A percentile compares a stretch with the other conserved stretches of the same genome.
These are phyloP conservation scores for Colletotrichum incanum DNA, from an alignment of 2,329 filamentous ascomycete genomes.

Conservation along the genomic window DNA sequence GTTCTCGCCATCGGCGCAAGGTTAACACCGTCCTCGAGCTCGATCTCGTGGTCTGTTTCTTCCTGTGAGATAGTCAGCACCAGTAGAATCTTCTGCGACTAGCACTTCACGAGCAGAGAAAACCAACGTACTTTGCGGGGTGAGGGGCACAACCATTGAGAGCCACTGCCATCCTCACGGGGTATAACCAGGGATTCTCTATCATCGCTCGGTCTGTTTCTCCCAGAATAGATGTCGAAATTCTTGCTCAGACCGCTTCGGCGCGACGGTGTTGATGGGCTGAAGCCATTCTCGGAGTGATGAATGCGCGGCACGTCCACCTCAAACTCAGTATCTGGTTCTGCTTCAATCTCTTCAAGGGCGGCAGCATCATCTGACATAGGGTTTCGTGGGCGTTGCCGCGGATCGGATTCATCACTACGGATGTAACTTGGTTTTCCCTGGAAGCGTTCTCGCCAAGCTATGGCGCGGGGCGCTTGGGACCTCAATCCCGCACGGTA, in stretches of 20 bases:
- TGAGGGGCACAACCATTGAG: constrained; percentile 10
- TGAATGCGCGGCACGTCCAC: constrained; percentile 14
- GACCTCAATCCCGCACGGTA: constrained; percentile 27
- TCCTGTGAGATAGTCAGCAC: constrained; percentile 4
- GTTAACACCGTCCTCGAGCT: constrained; percentile 28
- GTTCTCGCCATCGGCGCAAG: constrained; percentile 14
- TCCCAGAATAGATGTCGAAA: background rate
- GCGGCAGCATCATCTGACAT: constrained; percentile 5
- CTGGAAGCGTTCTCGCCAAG: constrained; percentile 33
- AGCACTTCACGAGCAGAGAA: too few relatives aligned
- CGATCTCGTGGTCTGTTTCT: constrained; percentile 5
- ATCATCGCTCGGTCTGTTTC: constrained; percentile 1
- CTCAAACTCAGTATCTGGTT: background rate
- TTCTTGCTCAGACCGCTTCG: constrained; percentile 32
- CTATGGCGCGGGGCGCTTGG: constrained; percentile 19
- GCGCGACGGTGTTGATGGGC: constrained; percentile 2
- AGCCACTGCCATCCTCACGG: constrained; percentile 18
- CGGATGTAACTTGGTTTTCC: constrained; percentile 35
- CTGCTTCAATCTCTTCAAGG: constrained; percentile 10
- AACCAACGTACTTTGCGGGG: constrained; percentile 6
- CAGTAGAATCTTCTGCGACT: too few relatives aligned
- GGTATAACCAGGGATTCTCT: constrained; percentile 26
- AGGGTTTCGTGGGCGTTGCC: background rate
- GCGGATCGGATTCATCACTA: constrained; percentile 27
- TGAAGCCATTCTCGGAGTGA: constrained; percentile 5